Percentiles rank a stretch among this genome's conserved stretches.
Evolutionary conservation across 1,284 basidiomycete genomes (phyloP).

Genomic region (Malassezia furfur): DNA sequence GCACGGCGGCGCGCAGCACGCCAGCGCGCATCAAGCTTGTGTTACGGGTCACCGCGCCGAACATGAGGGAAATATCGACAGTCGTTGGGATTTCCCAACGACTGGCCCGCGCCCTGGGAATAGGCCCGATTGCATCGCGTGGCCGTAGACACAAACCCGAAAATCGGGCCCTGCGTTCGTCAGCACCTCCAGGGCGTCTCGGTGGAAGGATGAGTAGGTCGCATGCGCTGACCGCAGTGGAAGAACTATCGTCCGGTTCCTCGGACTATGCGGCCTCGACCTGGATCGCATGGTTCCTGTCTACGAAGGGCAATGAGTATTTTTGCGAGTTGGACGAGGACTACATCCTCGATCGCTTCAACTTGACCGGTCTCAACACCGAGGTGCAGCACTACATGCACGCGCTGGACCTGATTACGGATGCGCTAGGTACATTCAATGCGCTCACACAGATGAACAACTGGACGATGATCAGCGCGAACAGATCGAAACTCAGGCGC

Average conservation of each 20-base stretch:
- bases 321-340: conserved; percentile 99
- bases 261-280: conserved; percentile 69
- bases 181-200: not conserved
- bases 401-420: conserved; percentile 85
- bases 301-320: conserved; percentile 78
- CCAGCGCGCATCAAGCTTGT: not conserved
- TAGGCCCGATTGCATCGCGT: not conserved
- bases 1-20: not conserved
- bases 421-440: conserved; percentile 26
- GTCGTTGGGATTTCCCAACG: not conserved
- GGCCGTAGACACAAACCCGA: not conserved
- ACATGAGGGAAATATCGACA: not conserved
- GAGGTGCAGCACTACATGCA: conserved; percentile 91
- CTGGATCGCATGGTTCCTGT: conserved; percentile 98
- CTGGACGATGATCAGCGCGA: conserved; percentile 39
- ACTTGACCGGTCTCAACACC: conserved; percentile 89
- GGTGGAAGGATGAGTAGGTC: conserved; percentile 1
- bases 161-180: not conserved
- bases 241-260: conserved; percentile 73
- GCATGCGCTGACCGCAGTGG: conserved; percentile 53
- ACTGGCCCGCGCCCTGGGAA: not conserved
- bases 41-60: not conserved
- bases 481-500: conserved; percentile 42
- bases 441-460: conserved; percentile 26
- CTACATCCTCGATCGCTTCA: conserved; percentile 96